Evolutionary conservation across 768 basidiomycete genomes (phyloP).

Genomic region (Trametopsis cervina): DNA sequence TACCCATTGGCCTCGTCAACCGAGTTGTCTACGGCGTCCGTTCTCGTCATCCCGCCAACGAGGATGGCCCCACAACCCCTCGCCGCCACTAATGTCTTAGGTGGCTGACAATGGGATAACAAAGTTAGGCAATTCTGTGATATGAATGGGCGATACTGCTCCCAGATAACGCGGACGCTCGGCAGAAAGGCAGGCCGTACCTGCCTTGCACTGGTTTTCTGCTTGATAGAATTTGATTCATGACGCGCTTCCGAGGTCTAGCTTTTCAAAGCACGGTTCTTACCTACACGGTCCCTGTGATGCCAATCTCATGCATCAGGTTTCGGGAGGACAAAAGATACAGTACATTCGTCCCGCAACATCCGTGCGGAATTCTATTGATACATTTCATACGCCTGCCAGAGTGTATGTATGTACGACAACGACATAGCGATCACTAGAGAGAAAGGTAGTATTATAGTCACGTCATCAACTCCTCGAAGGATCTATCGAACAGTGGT

Average conservation of each 20-base stretch:
- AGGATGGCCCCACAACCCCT: neutral
- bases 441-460: conserved; percentile 8
- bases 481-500: conserved; percentile 6
- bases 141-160: neutral
- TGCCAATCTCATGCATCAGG: neutral
- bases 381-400: conserved; percentile 10
- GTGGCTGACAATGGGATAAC: neutral
- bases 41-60: neutral
- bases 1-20: conserved; percentile 78
- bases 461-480: conserved; percentile 1
- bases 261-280: neutral
- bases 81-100: too few relatives aligned
- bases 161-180: neutral
- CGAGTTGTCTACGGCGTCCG: conserved; percentile 49
- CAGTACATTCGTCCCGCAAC: conserved; percentile 9
- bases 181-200: neutral
- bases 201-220: conserved; percentile 1
- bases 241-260: conserved; percentile 10
- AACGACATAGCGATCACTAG: too few relatives aligned
- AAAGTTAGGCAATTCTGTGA: too few relatives aligned
- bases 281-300: neutral
- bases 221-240: conserved; percentile 12
- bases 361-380: conserved; percentile 10
- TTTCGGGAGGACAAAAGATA: neutral
- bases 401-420: conserved; percentile 11